phyloP scores from a whole-genome alignment of 371 early-diverging fungal genomes.

The Saksenaea vasiformis region DNA sequence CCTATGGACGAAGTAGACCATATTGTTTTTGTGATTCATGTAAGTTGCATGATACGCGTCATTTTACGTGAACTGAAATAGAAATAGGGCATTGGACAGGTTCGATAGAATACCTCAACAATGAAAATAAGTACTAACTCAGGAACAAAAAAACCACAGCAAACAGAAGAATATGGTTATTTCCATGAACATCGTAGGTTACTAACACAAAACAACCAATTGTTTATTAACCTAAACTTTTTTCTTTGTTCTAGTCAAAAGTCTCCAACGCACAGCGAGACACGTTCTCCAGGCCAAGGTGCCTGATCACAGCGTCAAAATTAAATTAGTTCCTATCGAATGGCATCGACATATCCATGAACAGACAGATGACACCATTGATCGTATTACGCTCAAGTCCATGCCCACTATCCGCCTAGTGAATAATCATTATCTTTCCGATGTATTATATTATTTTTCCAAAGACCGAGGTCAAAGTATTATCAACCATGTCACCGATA shows the following conservation, averaged over 20 bases:
- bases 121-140: not conserved
- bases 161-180: conserved; percentile 58
- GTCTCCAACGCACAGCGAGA: conserved; percentile 51
- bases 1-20: conserved; percentile 29
- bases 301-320: conserved; percentile 41
- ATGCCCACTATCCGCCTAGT: conserved; percentile 58
- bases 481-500: conserved; percentile 52
- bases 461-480: conserved; percentile 58
- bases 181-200: conserved; percentile 55
- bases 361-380: conserved; percentile 37
- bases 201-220: not conserved
- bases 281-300: conserved; percentile 56
- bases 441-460: conserved; percentile 63
- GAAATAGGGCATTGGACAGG: conserved; percentile 64
- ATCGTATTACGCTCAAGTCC: conserved; percentile 61
- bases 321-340: conserved; percentile 59
- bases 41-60: conserved; percentile 16
- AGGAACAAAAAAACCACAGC: conserved; percentile 21
- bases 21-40: conserved; percentile 64
- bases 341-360: conserved; percentile 58
- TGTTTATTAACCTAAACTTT: not conserved
- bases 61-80: not conserved
- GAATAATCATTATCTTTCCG: conserved; percentile 67
- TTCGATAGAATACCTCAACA: conserved; percentile 6
- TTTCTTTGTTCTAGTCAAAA: conserved; percentile 35